Percentiles rank a stretch among this genome's conserved stretches.
phyloP scores from a whole-genome alignment of 768 basidiomycete genomes.

The Hericium rajendrae region DNA sequence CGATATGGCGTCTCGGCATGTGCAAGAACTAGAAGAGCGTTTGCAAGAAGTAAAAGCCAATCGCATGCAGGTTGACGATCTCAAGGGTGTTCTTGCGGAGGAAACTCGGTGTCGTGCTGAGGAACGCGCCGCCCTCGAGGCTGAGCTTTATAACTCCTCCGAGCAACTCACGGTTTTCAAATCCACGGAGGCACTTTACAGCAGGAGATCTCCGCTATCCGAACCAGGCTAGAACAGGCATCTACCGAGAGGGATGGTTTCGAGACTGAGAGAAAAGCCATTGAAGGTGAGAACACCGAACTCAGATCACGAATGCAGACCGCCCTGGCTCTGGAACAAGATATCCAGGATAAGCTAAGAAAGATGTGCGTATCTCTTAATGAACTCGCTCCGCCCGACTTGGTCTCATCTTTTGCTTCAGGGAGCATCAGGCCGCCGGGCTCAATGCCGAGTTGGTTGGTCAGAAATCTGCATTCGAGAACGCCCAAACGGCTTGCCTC shows the following conservation, averaged over 20 bases:
- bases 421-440: too few species aligned
- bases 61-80: slow-evolving; percentile 1
- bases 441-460: background rate
- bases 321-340: background rate
- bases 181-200: slow-evolving; percentile 22
- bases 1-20: slow-evolving; percentile 17
- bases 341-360: too few species aligned
- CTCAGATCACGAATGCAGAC: slow-evolving; percentile 23
- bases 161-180: slow-evolving; percentile 5
- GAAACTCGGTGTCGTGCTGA: slow-evolving; percentile 1
- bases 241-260: slow-evolving; percentile 25
- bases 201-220: slow-evolving; percentile 26
- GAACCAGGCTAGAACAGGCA: slow-evolving; percentile 32
- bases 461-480: background rate
- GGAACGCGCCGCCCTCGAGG: slow-evolving; percentile 4
- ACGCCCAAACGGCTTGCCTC: background rate
- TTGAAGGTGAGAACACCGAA: slow-evolving; percentile 48
- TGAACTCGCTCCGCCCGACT: too few species aligned
- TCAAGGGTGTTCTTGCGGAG: slow-evolving; percentile 7
- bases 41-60: slow-evolving; percentile 10
- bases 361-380: too few species aligned
- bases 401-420: too few species aligned
- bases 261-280: slow-evolving; percentile 39
- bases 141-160: slow-evolving; percentile 12
- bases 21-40: slow-evolving; percentile 9